phyloP scores from a whole-genome alignment of 139 green algal species.

The Chlorella sorokiniana region DNA sequence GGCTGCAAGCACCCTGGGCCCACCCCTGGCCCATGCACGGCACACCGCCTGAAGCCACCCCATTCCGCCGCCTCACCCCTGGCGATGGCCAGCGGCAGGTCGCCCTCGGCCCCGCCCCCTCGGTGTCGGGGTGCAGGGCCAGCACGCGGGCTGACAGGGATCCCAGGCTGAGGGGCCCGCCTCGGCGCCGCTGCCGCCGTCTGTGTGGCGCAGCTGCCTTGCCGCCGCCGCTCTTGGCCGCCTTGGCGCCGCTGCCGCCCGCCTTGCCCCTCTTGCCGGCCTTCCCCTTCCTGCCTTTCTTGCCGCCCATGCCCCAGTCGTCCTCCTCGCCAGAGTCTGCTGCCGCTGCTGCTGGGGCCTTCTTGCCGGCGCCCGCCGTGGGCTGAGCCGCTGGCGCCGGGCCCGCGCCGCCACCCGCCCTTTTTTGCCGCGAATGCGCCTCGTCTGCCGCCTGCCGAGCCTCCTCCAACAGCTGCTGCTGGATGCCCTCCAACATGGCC shows the following conservation, averaged over 20 bases:
- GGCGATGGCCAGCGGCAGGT: slow-evolving; percentile 18
- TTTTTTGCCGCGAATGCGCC: slow-evolving; percentile 49
- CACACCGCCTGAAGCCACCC: no score
- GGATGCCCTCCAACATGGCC: slow-evolving; percentile 45
- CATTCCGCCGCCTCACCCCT: background rate
- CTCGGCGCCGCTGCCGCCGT: background rate
- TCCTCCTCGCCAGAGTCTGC: slow-evolving; percentile 53
- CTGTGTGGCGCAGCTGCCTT: slow-evolving; percentile 3
- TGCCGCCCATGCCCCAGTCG: slow-evolving; percentile 52
- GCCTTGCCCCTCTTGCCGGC: slow-evolving; percentile 34
- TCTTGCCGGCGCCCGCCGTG: slow-evolving; percentile 18
- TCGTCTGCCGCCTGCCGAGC: slow-evolving; percentile 54
- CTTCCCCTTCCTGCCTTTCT: slow-evolving; percentile 60
- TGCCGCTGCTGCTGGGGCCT: background rate
- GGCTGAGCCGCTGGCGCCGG: slow-evolving; percentile 21
- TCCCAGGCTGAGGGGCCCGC: slow-evolving; percentile 33
- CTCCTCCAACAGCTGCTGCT: slow-evolving; percentile 34
- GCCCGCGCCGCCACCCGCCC: slow-evolving; percentile 21
- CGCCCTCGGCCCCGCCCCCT: slow-evolving; percentile 52
- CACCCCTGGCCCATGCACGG: no score
- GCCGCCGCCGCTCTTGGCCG: slow-evolving; percentile 1
- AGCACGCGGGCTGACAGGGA: slow-evolving; percentile 52
- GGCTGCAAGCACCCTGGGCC: no score
- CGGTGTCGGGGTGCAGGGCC: slow-evolving; percentile 51
- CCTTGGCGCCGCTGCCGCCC: slow-evolving; percentile 10